Evolutionary conservation across 1,284 basidiomycete genomes (phyloP).

Genomic region (Austroboletus rostrupii): DNA sequence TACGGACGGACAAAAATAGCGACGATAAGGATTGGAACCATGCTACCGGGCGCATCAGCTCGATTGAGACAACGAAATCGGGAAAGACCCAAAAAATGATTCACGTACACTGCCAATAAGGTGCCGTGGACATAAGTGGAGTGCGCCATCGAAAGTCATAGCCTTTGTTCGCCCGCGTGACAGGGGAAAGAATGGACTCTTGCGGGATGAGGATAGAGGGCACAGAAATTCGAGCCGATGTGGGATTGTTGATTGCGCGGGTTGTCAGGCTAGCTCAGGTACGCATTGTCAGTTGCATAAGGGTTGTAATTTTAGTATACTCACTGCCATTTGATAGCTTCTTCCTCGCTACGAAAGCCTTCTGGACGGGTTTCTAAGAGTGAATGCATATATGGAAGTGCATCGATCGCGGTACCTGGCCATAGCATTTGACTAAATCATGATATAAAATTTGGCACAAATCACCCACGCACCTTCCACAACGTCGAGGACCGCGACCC

Average conservation of each 20-base stretch:
- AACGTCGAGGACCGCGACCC: conserved; percentile 89
- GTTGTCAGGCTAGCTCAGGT: conserved; percentile 6
- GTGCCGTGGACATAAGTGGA: conserved; percentile 78
- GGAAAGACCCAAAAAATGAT: neutral
- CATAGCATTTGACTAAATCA: neutral
- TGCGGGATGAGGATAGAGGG: conserved; percentile 67
- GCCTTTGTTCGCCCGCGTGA: conserved; percentile 23
- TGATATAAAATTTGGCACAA: neutral
- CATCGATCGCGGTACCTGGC: conserved; percentile 88
- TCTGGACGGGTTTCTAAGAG: conserved; percentile 84
- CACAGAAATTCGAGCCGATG: conserved; percentile 82
- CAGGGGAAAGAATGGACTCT: conserved; percentile 35
- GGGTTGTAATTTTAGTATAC: conserved; percentile 30
- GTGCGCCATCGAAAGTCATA: conserved; percentile 72
- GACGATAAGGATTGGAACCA: conserved; percentile 88
- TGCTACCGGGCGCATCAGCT: conserved; percentile 43
- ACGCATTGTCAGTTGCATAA: neutral
- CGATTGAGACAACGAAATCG: neutral
- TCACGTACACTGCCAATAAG: conserved; percentile 81
- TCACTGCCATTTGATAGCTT: conserved; percentile 94
- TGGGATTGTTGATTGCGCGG: conserved; percentile 73
- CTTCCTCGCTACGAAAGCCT: conserved; percentile 78
- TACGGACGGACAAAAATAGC: conserved; percentile 71
- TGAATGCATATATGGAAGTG: conserved; percentile 85
- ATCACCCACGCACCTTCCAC: conserved; percentile 72